phyloP scores from a whole-genome alignment of 208 protist species.

The Phytomonas sp. region DNA sequence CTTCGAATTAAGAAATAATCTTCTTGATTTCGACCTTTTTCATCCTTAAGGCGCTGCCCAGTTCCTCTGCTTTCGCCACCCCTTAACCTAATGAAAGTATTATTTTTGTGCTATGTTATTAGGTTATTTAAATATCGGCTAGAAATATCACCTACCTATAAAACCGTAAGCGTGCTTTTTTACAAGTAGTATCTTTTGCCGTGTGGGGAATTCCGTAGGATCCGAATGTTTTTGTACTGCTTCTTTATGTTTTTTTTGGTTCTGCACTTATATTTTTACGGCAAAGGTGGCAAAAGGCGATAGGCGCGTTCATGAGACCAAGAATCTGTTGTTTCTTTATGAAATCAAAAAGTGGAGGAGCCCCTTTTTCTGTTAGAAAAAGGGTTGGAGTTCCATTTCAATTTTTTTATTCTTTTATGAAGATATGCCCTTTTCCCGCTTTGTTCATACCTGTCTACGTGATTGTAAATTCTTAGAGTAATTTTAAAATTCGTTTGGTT shows the following conservation, averaged over 20 bases:
- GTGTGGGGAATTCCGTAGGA: not conserved
- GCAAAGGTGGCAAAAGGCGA: not conserved
- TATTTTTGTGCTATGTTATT: not conserved
- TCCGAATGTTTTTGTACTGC: not conserved
- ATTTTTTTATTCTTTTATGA: constrained; percentile 1
- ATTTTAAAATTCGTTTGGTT: constrained; percentile 3
- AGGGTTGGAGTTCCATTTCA: constrained; percentile 25
- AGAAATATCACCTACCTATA: constrained; percentile 2
- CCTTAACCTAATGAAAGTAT: not conserved
- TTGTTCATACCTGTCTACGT: not conserved
- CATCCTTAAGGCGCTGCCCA: not conserved
- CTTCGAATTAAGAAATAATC: not conserved
- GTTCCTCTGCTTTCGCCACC: not conserved
- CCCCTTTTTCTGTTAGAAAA: constrained; percentile 38
- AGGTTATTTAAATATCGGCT: not conserved
- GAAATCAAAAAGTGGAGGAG: not conserved
- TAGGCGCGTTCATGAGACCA: not conserved
- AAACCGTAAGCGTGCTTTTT: not conserved
- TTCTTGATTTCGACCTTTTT: not conserved
- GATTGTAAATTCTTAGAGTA: constrained; percentile 6
- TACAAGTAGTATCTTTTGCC: constrained; percentile 1
- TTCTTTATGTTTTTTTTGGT: constrained; percentile 14
- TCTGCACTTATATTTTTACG: constrained; percentile 16
- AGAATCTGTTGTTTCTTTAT: not conserved
- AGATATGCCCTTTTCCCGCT: not conserved